Base-by-base conservation (phyloP, 2,329 filamentous ascomycete genomes). In the Fusarium compactum region DNA sequence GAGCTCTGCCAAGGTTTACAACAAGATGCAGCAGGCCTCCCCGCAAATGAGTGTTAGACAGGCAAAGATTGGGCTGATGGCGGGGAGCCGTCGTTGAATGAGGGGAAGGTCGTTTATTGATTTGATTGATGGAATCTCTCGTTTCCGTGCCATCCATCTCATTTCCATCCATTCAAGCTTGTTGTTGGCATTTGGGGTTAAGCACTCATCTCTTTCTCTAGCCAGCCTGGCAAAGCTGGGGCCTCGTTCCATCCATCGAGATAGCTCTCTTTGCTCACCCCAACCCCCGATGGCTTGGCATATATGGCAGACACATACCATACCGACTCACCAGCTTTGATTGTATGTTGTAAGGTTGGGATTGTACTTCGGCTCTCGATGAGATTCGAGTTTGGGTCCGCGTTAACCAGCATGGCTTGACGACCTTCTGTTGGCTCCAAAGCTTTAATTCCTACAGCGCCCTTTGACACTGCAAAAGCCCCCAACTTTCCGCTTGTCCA, bases 331-430 rank as follows among this genome's bases (percentile, higher is more conserved):
- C 87, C 90, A 46, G 84, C 82, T 56, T 82, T 81, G 38, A 94
- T 77, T 27, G 87, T 89, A 67, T 87, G 84, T 76, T 90, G 87
- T 74, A 95, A 79, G 30, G 90, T 90, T 25, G 92, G 92, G 71
- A 95, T 87, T 44, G 91, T 85, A 6, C 91, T 93, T 62, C 92
- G 83, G 62, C 89, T 89, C 80, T 93, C 90, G 4, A 94, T 84
- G 34, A 95, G 80, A 79, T 95, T 95, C 50, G 90, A 92, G 80
- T 95, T 94, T 9, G 92, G 91, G 77, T 95, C 92, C 14, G 91
- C 91, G 61, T 93, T 89, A 50, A 94, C 88, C 27, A 93, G 83
- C 76, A 86, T 89, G 5, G 91, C 92, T 57, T 79, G 80, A 22
- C 91, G 83, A 16, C 76, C 79, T 10, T 80, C 82, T 11, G 76